A percentile compares a stretch with the other conserved stretches of the same genome.
Evolutionary conservation across 1,284 basidiomycete species (phyloP).

Genomic region (Ceratobasidium sp.): DNA sequence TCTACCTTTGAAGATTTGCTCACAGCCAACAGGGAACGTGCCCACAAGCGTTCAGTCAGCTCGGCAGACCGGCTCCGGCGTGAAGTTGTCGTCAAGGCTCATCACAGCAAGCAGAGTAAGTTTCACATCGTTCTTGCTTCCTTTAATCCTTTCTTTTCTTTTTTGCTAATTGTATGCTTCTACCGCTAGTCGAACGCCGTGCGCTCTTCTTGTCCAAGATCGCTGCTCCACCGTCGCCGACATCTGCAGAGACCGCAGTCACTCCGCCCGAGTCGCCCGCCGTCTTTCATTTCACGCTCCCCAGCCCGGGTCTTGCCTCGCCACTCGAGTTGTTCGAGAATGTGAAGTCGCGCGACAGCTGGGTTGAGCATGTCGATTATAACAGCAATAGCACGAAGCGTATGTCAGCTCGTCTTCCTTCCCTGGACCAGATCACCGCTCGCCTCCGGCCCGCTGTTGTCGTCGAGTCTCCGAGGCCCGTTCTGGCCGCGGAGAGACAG

Average conservation of each 20-base stretch:
- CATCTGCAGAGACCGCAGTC: constrained; percentile 69
- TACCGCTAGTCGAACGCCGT: constrained; percentile 73
- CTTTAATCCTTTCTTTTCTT: background rate
- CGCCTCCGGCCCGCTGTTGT: constrained; percentile 60
- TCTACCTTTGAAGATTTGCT: constrained; percentile 74
- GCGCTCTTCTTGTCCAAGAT: constrained; percentile 80
- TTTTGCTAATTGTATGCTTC: constrained; percentile 15
- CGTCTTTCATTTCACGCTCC: constrained; percentile 75
- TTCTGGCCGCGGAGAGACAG: constrained; percentile 15
- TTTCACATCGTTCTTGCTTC: constrained; percentile 48
- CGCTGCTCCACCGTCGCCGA: constrained; percentile 72
- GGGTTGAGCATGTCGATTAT: constrained; percentile 78
- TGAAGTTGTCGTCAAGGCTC: constrained; percentile 77
- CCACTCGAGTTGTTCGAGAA: constrained; percentile 72
- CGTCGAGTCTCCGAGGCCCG: constrained; percentile 12
- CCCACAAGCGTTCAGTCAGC: constrained; percentile 65
- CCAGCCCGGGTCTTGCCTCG: constrained; percentile 74
- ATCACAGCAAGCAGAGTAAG: constrained; percentile 80
- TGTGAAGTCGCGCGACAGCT: constrained; percentile 61
- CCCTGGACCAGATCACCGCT: constrained; percentile 80
- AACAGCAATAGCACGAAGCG: constrained; percentile 52
- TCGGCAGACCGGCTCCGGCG: constrained; percentile 64
- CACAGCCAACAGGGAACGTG: constrained; percentile 67
- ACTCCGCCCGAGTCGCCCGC: constrained; percentile 78
- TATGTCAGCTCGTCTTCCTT: constrained; percentile 63